Base-by-base conservation (phyloP, 2,329 filamentous ascomycete species). In the Waltergamsia citrina region DNA sequence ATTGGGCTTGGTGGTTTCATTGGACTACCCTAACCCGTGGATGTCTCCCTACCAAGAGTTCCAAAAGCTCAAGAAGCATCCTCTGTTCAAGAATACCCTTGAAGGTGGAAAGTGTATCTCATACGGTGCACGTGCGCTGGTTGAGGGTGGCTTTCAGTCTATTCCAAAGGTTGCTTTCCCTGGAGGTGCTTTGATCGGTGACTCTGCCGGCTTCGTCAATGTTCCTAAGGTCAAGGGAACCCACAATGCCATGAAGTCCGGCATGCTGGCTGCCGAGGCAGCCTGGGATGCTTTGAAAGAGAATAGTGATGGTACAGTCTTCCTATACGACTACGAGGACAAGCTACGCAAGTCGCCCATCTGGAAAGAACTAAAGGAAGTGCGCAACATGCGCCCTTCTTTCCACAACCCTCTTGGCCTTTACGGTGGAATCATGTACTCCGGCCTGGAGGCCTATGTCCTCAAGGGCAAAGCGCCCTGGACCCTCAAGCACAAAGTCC, bases 181-280 rank as follows among this genome's bases (percentile, higher is more conserved):
- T 17, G 92, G 92, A 39, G 92, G 92, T 38, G 92, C 92, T 30
- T 68, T 98, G 29, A 93, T 98, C 45, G 92, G 92, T 35, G 92
- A 98, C 60, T 93, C 88, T 14, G 92, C 92, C 19, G 92, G 92
- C 5, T 94, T 98, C 53, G 71, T 98, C 59, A 98, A 98, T 52
- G 83, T 98, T 12, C 92, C 92, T 43, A 98, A 98, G 67, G 85
- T 98, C 60, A 98, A 98, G 65, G 92, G 92, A 38, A 95, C 90
- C 0, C 92, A 98, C 60, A 95, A 92, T 31, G 87, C 92, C 34
- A 96, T 98, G 86, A 86, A 88, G 52, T 93, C 85, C 2, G 92
- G 90, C 41, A 96, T 98, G 83, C 69, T 98, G 33, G 92, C 92
- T 6, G 92, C 90, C 27, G 86, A 96, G 61, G 85, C 92, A 20